These are phyloP conservation scores for Cardiospermum halicacabum DNA, from an alignment of 345 rosid genomes.

Conservation along the genomic window DNA sequence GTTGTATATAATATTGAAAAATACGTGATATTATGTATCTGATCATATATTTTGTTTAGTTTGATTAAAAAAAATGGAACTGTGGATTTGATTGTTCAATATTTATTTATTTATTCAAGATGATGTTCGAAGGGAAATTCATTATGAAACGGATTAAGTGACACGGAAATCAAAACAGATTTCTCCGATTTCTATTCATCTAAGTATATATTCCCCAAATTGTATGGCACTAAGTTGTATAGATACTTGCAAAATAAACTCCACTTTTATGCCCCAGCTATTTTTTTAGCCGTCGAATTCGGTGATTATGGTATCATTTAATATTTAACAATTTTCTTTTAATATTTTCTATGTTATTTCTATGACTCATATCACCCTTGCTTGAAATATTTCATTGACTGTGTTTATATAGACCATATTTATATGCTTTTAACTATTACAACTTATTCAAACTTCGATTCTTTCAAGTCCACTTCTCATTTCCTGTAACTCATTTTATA, in stretches of 20 bases:
- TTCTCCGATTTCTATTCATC: slow-evolving; percentile 62
- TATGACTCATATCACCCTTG: not conserved
- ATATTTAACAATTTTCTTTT: not conserved
- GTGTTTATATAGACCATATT: not conserved
- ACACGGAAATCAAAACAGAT: slow-evolving; percentile 58
- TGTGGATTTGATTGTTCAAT: slow-evolving; percentile 1
- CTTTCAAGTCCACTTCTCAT: not conserved
- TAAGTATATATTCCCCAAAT: slow-evolving; percentile 53
- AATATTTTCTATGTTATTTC: not conserved
- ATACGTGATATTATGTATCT: not conserved
- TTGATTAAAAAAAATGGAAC: not conserved
- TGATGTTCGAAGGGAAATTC: slow-evolving; percentile 54
- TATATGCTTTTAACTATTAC: not conserved
- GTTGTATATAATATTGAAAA: not conserved
- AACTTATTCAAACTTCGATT: not conserved
- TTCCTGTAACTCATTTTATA: not conserved
- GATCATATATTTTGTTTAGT: not conserved
- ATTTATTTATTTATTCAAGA: slow-evolving; percentile 28
- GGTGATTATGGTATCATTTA: not conserved
- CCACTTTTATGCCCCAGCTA: not conserved
- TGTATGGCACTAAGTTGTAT: slow-evolving; percentile 25
- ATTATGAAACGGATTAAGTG: slow-evolving; percentile 57
- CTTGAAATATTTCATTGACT: not conserved
- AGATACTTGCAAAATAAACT: not conserved
- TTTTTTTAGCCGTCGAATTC: not conserved